Evolutionary conservation across 331 rosid species (phyloP), one percentile per base, ranked within the genome.

Genomic region (Telfairia occidentalis): DNA sequence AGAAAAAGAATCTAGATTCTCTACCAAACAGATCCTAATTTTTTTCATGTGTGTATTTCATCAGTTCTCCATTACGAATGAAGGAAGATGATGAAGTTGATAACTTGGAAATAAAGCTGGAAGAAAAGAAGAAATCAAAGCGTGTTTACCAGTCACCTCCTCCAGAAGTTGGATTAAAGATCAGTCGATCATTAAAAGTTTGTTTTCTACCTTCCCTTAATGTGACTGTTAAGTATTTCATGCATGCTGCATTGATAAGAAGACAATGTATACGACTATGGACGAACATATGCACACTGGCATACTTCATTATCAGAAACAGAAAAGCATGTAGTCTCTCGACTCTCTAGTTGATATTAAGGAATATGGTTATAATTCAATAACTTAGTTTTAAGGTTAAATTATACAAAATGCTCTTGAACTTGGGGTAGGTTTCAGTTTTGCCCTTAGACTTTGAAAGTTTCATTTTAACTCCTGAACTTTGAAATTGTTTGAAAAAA

Each of bases 81-180:
- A 88, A 89, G 80, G 98, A 94, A 58, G 97, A 94, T 60, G 98
- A 94, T 24, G 98, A 94, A 83, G 98, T 91, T 69, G 98, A 94
- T 85, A 85, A 88, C 60, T 78, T 94, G 67, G 98, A 91, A 78
- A 83, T 94, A 82, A 88, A 91, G 89, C 82, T 87, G 76, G 87
- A 85, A 37, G 86, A 63, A 60, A 89, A 87, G 84, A 94, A 85
- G 81, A 94, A 85, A 75, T 85, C 98, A 15, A 94, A 88, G 83
- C 98, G 98, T 38, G 84, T 86, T 21, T 94, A 94, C 90, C 96
- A 87, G 46, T 91, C 98, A 58, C 92, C 90, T 10, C 35, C 90
- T 61, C 97, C 95, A 32, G 98, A 91, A 94, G 96, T 94, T 13
- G 96, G 97, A 82, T 74, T 91, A 32, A 94, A 94, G 87, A 94